phyloP scores from a whole-genome alignment of 345 rosid species.

The Moricandia moricandioides region DNA sequence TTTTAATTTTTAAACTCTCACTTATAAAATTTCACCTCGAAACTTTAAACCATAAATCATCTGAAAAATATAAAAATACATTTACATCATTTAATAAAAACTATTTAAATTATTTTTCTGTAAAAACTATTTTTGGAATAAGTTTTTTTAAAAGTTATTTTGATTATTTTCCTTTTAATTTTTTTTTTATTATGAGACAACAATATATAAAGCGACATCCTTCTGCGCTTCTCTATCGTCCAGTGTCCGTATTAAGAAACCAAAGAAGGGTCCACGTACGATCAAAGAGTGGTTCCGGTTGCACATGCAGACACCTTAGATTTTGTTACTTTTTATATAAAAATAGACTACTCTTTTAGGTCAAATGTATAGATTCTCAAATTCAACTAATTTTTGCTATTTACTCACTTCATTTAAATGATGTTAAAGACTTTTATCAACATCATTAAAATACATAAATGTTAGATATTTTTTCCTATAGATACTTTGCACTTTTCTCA shows the following conservation, averaged over 20 bases:
- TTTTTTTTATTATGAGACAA: neutral
- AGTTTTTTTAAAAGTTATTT: too few species aligned
- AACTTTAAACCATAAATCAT: too few species aligned
- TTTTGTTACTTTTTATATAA: constrained; percentile 20
- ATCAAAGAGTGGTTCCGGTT: constrained; percentile 37
- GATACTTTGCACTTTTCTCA: neutral
- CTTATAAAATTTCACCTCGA: too few species aligned
- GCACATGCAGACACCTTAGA: constrained; percentile 6
- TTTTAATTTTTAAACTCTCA: too few species aligned
- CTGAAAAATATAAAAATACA: too few species aligned
- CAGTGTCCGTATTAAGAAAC: constrained; percentile 21
- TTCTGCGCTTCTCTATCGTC: constrained; percentile 5
- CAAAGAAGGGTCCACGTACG: constrained; percentile 23
- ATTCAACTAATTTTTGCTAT: neutral
- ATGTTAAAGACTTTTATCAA: neutral
- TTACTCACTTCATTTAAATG: neutral
- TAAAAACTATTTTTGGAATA: too few species aligned
- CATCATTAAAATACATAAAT: neutral
- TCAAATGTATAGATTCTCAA: constrained; percentile 19
- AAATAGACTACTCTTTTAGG: neutral
- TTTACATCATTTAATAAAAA: too few species aligned
- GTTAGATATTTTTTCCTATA: neutral
- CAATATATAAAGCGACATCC: constrained; percentile 19
- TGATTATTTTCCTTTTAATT: too few species aligned
- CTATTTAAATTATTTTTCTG: too few species aligned